Percentiles rank a stretch among this genome's conserved stretches.
phyloP scores from a whole-genome alignment of 345 rosid species.

The Linum usitatissimum region DNA sequence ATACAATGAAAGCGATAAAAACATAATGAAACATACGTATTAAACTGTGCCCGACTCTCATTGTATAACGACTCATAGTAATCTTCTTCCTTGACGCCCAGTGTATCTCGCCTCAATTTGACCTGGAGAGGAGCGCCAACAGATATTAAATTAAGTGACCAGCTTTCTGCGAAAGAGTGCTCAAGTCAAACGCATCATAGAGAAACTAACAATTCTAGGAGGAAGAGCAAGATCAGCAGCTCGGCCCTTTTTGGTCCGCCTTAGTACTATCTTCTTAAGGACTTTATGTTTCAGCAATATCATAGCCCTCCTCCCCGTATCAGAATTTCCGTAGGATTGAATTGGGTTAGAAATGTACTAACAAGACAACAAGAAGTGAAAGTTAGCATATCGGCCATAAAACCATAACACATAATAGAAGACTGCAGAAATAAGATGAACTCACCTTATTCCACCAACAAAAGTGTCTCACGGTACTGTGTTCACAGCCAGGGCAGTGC shows the following conservation, averaged over 20 bases:
- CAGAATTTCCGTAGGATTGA: constrained; percentile 35
- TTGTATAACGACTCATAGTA: constrained; percentile 72
- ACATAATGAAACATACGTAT: constrained; percentile 44
- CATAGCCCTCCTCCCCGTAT: constrained; percentile 65
- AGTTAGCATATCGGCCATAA: neutral
- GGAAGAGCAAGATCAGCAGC: constrained; percentile 99
- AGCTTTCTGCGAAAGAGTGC: constrained; percentile 2
- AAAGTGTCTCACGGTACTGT: constrained; percentile 77
- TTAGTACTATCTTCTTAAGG: constrained; percentile 50
- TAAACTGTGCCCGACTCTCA: constrained; percentile 83
- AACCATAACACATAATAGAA: neutral
- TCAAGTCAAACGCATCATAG: constrained; percentile 9
- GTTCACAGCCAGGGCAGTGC: constrained; percentile 61
- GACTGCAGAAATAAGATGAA: constrained; percentile 4
- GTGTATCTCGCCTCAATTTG: constrained; percentile 63
- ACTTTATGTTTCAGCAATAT: constrained; percentile 77
- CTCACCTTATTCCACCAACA: constrained; percentile 99
- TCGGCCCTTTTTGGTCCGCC: constrained; percentile 90
- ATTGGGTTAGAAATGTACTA: constrained; percentile 79
- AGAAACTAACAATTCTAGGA: constrained; percentile 63
- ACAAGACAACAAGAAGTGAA: constrained; percentile 10
- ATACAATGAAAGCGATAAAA: constrained; percentile 9
- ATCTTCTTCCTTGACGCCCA: constrained; percentile 79
- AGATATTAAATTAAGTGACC: constrained; percentile 4
- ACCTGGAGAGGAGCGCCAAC: constrained; percentile 32